Evolutionary conservation across 2,329 filamentous ascomycete species (phyloP).

Genomic region (Ophiocordyceps unilateralis): DNA sequence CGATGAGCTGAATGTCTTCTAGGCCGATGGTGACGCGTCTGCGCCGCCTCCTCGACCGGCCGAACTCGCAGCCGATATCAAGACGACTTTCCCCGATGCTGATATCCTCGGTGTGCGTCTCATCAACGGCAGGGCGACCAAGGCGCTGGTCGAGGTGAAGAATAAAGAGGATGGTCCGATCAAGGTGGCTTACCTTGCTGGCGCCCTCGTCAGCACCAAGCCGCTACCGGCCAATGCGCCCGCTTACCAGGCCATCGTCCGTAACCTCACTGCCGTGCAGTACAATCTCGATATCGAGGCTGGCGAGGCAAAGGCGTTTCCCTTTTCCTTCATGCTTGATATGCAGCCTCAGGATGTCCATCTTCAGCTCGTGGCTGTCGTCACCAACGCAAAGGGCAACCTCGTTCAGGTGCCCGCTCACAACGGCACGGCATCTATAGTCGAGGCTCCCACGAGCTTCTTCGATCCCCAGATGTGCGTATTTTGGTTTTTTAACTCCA

Average conservation of each 20-base stretch:
- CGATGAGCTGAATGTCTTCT: no score
- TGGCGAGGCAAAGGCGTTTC: slow-evolving; percentile 58
- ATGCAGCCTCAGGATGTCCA: slow-evolving; percentile 83
- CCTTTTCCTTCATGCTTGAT: slow-evolving; percentile 76
- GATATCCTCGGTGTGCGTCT: slow-evolving; percentile 93
- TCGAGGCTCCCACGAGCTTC: slow-evolving; percentile 80
- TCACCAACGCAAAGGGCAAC: slow-evolving; percentile 47
- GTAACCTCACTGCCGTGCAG: slow-evolving; percentile 66
- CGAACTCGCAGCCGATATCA: slow-evolving; percentile 33
- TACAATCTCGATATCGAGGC: slow-evolving; percentile 60
- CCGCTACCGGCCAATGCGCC: slow-evolving; percentile 27
- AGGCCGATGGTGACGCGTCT: slow-evolving; percentile 4
- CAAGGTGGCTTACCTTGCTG: slow-evolving; percentile 58
- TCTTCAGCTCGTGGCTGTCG: slow-evolving; percentile 58
- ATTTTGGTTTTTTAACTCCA: neutral
- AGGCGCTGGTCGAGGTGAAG: slow-evolving; percentile 63
- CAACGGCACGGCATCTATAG: slow-evolving; percentile 69
- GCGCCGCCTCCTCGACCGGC: neutral
- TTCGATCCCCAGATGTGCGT: slow-evolving; percentile 90
- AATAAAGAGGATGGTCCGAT: slow-evolving; percentile 71
- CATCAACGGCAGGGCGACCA: slow-evolving; percentile 77
- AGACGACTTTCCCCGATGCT: slow-evolving; percentile 46
- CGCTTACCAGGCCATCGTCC: slow-evolving; percentile 41
- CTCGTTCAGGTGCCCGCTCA: slow-evolving; percentile 66
- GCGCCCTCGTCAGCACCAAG: slow-evolving; percentile 46